phyloP scores from a whole-genome alignment of 2,329 filamentous ascomycete species.

The Sporothrix curviconia region DNA sequence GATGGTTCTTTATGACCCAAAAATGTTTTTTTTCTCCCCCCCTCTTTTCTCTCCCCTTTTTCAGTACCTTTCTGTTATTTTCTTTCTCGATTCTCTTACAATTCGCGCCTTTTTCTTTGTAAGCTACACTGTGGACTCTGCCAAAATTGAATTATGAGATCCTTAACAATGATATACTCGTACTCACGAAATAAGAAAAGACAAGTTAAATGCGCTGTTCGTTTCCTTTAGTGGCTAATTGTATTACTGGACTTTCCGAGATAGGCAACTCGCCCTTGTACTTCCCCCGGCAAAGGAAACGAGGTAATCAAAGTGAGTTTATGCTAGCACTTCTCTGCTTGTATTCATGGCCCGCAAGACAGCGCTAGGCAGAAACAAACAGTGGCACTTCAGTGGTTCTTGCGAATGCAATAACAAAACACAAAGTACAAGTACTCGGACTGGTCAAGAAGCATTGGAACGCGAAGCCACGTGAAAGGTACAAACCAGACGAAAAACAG shows the following conservation, averaged over 20 bases:
- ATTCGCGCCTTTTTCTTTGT: not conserved
- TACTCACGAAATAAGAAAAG: too few species aligned
- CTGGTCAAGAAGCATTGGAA: not conserved
- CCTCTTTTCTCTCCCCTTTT: not conserved
- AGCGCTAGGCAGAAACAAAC: not conserved
- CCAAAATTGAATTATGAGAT: not conserved
- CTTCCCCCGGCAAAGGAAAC: constrained; percentile 9
- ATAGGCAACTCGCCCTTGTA: not conserved
- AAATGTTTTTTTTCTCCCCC: not conserved
- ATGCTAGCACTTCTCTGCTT: not conserved
- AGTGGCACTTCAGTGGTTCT: too few species aligned
- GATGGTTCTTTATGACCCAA: not conserved
- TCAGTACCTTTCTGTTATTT: not conserved
- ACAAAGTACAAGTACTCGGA: too few species aligned
- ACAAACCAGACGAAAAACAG: too few species aligned
- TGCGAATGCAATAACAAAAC: too few species aligned
- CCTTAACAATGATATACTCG: too few species aligned
- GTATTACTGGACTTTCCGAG: not conserved
- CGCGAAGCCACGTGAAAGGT: not conserved
- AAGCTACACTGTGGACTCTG: not conserved
- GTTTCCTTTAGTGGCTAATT: not conserved
- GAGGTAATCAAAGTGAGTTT: constrained; percentile 11
- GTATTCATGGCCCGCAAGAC: too few species aligned
- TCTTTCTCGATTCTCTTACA: not conserved
- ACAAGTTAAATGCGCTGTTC: not conserved